Percentiles rank a stretch among this genome's conserved stretches.
Evolutionary conservation across 352 stramenopile genomes (phyloP).

Genomic region (Nothophytophthora sp.): DNA sequence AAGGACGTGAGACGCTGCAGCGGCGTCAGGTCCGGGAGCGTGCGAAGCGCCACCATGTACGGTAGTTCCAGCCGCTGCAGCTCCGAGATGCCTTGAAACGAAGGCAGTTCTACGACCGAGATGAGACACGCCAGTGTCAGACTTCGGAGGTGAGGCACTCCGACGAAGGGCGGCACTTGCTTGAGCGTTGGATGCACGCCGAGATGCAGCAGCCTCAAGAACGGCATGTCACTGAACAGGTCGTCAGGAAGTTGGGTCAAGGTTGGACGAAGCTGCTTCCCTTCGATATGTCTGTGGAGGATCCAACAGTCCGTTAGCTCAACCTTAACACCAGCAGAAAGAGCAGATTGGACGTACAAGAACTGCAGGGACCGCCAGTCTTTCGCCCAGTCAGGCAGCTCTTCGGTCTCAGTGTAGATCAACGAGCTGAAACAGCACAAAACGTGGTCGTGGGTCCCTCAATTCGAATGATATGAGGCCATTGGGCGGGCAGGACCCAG

Average conservation of each 20-base stretch:
- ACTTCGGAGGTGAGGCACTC: conserved; percentile 15
- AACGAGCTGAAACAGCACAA: conserved; percentile 17
- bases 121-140: conserved; percentile 19
- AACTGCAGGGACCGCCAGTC: conserved; percentile 12
- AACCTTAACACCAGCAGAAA: too few species aligned
- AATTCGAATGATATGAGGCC: not conserved
- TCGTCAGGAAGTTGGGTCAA: conserved; percentile 4
- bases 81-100: conserved; percentile 2
- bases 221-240: conserved; percentile 27
- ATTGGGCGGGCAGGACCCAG: too few species aligned
- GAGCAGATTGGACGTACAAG: too few species aligned
- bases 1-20: conserved; percentile 9
- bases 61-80: conserved; percentile 6
- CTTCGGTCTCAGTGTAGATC: conserved; percentile 22
- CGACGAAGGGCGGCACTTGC: conserved; percentile 8
- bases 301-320: not conserved
- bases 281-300: conserved; percentile 3
- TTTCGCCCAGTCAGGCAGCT: conserved; percentile 20
- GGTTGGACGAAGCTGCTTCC: conserved; percentile 10
- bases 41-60: conserved; percentile 5
- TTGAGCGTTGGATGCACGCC: conserved; percentile 7
- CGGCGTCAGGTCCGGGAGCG: conserved; percentile 12
- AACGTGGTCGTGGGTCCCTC: not conserved
- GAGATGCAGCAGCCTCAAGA: conserved; percentile 15
- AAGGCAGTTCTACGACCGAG: conserved; percentile 12